These are phyloP conservation scores for Macrotyloma uniflorum DNA, from an alignment of 306 rosid genomes.

Conservation along the genomic window DNA sequence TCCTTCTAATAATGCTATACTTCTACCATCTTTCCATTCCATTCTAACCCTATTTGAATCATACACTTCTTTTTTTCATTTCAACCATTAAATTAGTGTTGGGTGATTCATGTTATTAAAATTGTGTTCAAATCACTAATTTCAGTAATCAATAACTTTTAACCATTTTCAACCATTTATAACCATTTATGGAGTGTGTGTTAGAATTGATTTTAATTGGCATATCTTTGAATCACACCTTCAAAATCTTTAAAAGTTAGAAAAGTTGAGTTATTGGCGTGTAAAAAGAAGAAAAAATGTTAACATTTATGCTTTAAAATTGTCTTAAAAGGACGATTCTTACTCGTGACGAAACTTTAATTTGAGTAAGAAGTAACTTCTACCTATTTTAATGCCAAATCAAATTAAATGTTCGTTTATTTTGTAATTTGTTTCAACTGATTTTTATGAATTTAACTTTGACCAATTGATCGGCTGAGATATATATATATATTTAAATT, in stretches of 20 bases:
- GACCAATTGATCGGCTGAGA: background rate
- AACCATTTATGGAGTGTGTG: background rate
- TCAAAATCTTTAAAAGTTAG: too few relatives aligned
- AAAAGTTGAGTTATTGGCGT: too few relatives aligned
- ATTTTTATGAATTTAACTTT: background rate
- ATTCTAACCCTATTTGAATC: too few relatives aligned
- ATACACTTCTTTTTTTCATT: too few relatives aligned
- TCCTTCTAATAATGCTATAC: background rate
- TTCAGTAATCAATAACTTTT: background rate
- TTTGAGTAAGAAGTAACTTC: background rate
- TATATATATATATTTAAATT: background rate
- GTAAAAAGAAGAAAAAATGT: background rate
- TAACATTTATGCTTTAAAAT: background rate
- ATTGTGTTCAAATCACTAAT: background rate
- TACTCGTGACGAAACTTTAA: background rate
- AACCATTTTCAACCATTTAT: too few relatives aligned
- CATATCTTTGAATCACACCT: background rate
- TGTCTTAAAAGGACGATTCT: background rate
- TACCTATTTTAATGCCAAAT: background rate
- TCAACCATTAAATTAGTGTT: too few relatives aligned
- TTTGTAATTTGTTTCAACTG: background rate
- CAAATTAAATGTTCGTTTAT: background rate
- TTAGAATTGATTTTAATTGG: background rate
- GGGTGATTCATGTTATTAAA: background rate
- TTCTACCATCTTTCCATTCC: background rate